Conservation (phyloP, 768 basidiomycete species). For the Hemileccinum rubropunctum region DNA sequence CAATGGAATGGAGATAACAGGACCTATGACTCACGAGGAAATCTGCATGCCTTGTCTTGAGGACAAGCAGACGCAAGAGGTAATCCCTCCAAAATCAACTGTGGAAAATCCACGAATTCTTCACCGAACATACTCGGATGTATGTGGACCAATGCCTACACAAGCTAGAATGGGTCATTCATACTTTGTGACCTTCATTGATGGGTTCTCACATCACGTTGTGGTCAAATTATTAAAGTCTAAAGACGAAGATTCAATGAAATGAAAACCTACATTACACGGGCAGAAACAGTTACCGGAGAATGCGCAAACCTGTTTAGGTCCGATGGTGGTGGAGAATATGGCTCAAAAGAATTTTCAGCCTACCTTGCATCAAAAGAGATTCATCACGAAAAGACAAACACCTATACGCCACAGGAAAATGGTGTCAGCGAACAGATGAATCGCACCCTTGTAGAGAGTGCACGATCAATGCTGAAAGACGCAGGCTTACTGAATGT, state of each 20-base stretch:
- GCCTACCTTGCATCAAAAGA: slow-evolving; percentile 1
- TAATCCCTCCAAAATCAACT: slow-evolving; percentile 8
- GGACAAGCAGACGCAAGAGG: slow-evolving; percentile 20
- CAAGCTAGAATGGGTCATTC: background rate
- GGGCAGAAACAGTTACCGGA: slow-evolving; percentile 11
- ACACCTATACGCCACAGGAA: slow-evolving; percentile 34
- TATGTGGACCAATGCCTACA: slow-evolving; percentile 19
- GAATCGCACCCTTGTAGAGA: slow-evolving; percentile 37
- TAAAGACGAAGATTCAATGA: background rate
- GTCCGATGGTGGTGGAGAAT: too few species aligned
- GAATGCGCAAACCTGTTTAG: too few species aligned
- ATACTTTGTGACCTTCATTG: slow-evolving; percentile 22
- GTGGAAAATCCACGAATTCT: background rate
- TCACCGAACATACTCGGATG: slow-evolving; percentile 13
- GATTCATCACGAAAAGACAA: slow-evolving; percentile 19
- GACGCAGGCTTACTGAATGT: background rate
- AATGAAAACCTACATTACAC: slow-evolving; percentile 14
- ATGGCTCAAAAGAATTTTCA: too few species aligned
- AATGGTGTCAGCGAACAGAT: slow-evolving; percentile 43
- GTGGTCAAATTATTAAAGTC: slow-evolving; percentile 9
- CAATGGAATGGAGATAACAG: background rate
- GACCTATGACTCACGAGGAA: background rate
- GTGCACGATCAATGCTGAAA: slow-evolving; percentile 29
- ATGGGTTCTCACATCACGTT: slow-evolving; percentile 16
- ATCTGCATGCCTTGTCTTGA: slow-evolving; percentile 19